A percentile compares a stretch with the other conserved stretches of the same genome.
phyloP scores from a whole-genome alignment of 805 yeast species.

The Candida nonsorbophila region DNA sequence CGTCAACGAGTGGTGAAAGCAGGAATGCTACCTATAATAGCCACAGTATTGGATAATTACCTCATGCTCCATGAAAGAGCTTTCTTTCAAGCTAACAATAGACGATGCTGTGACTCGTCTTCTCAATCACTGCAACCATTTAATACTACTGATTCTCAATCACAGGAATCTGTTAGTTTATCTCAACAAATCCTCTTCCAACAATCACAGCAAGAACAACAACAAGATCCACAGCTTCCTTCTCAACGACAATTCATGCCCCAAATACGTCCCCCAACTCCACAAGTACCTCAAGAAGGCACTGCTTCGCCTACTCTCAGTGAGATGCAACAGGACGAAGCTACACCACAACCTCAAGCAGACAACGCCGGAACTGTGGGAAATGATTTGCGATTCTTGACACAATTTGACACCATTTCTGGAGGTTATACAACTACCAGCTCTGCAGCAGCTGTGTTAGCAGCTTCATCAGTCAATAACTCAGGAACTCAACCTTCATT shows the following conservation, averaged over 20 bases:
- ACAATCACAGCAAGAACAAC: constrained; percentile 1
- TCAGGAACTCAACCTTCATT: constrained; percentile 8
- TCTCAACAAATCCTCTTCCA: neutral
- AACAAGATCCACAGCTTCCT: constrained; percentile 5
- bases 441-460: constrained; percentile 9
- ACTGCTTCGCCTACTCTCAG: neutral
- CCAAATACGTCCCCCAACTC: neutral
- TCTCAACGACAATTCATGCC: constrained; percentile 2
- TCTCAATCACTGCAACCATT: constrained; percentile 1
- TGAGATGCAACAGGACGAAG: neutral
- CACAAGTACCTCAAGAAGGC: neutral
- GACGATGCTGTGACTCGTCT: constrained; percentile 2
- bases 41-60: constrained; percentile 89
- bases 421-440: constrained; percentile 6
- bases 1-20: constrained; percentile 85
- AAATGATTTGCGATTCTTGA: constrained; percentile 4
- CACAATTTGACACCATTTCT: constrained; percentile 8
- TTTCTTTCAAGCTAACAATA: constrained; percentile 26
- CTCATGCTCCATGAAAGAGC: constrained; percentile 40
- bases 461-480: constrained; percentile 4
- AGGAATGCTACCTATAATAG: constrained; percentile 84
- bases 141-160: too few relatives aligned
- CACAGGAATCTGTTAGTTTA: too few relatives aligned
- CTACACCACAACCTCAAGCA: neutral
- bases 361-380: constrained; percentile 1